Percentiles rank a stretch among this genome's conserved stretches.
These are phyloP conservation scores for Trichosporon ovoides DNA, from an alignment of 1,284 basidiomycete species.

Conservation along the genomic window DNA sequence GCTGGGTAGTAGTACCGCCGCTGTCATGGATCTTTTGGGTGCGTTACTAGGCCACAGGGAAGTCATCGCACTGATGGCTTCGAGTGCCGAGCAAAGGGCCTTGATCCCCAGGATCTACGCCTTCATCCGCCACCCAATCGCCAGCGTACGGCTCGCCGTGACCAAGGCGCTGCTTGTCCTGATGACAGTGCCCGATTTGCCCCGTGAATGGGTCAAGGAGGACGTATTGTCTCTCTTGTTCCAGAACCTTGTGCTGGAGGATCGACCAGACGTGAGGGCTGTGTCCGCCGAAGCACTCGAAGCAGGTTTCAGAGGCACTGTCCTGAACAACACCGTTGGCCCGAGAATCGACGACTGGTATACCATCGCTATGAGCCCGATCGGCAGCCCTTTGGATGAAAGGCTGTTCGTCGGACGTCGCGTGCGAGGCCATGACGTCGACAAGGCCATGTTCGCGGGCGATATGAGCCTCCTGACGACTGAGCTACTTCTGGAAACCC, in stretches of 20 bases:
- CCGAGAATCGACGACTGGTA: constrained; percentile 61
- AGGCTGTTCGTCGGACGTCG: constrained; percentile 58
- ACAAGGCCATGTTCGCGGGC: constrained; percentile 91
- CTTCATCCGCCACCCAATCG: constrained; percentile 96
- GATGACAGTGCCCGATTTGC: constrained; percentile 68
- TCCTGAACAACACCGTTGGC: constrained; percentile 25
- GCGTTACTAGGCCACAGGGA: constrained; percentile 28
- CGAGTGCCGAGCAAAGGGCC: constrained; percentile 44
- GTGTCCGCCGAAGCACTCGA: constrained; percentile 73
- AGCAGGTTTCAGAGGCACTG: constrained; percentile 59
- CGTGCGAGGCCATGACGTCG: constrained; percentile 74
- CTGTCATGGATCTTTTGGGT: constrained; percentile 87
- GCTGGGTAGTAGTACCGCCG: constrained; percentile 89
- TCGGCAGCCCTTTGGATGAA: constrained; percentile 73
- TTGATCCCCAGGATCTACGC: constrained; percentile 87
- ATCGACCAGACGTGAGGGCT: constrained; percentile 77
- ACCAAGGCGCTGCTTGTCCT: constrained; percentile 85
- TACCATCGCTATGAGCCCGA: constrained; percentile 80
- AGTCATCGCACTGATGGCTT: constrained; percentile 32
- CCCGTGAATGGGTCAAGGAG: constrained; percentile 72
- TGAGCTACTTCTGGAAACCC: constrained; percentile 74
- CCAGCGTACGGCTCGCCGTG: constrained; percentile 87
- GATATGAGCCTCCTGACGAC: constrained; percentile 77
- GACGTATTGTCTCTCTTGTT: constrained; percentile 79
- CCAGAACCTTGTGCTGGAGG: constrained; percentile 93